phyloP scores from a whole-genome alignment of 495 filamentous ascomycete genomes.

The Choiromyces venosus region DNA sequence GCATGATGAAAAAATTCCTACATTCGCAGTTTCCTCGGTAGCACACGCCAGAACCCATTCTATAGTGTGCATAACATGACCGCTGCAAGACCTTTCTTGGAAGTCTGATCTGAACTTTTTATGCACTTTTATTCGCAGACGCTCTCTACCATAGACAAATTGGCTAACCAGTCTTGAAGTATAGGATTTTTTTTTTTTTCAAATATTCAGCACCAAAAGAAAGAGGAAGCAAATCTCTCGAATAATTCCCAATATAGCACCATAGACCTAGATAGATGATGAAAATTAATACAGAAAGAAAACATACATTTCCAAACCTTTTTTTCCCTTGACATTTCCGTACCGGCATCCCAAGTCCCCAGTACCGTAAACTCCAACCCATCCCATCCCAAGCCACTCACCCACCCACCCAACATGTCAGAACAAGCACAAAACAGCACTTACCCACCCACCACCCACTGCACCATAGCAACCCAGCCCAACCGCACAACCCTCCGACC shows the following conservation, averaged over 20 bases:
- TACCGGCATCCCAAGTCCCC: slow-evolving; percentile 2
- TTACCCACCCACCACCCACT: no score
- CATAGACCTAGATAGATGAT: not conserved
- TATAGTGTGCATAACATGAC: slow-evolving; percentile 43
- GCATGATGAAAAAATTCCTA: slow-evolving; percentile 50
- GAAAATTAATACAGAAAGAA: not conserved
- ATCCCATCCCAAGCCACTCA: not conserved
- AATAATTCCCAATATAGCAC: no score
- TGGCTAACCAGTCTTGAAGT: slow-evolving; percentile 20
- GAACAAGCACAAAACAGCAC: slow-evolving; percentile 1
- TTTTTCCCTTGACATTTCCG: not conserved
- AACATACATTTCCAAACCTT: slow-evolving; percentile 1
- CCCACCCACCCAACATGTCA: slow-evolving; percentile 9
- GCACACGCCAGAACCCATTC: slow-evolving; percentile 48
- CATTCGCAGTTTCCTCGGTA: slow-evolving; percentile 52
- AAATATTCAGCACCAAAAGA: not conserved
- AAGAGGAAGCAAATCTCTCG: not conserved
- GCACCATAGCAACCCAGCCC: not conserved
- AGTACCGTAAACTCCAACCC: slow-evolving; percentile 3
- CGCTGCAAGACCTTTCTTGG: slow-evolving; percentile 49
- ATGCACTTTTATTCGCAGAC: not conserved
- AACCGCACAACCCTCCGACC: not conserved
- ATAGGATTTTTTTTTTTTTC: not conserved
- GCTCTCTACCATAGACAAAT: not conserved
- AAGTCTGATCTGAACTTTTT: slow-evolving; percentile 45